A percentile compares a stretch with the other conserved stretches of the same genome.
Conservation (phyloP, 148 eudicot genomes). For the Pouteria glomerata region DNA sequence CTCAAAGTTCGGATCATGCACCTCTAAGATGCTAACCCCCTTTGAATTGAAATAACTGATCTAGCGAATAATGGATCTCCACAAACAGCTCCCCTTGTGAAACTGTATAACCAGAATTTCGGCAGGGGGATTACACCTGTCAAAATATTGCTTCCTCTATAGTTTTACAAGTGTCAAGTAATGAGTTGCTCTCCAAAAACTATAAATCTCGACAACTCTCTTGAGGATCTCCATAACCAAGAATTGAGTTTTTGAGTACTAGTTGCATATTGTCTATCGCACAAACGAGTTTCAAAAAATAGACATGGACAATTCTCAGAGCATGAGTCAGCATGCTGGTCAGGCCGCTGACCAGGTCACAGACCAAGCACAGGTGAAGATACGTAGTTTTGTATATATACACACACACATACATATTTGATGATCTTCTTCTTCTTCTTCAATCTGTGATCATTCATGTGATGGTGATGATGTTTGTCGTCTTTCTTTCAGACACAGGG, state of each 20-base stretch:
- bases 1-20: conserved; percentile 11
- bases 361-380: conserved; percentile 45
- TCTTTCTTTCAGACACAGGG: conserved; percentile 43
- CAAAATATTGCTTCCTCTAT: too few species aligned
- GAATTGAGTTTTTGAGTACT: conserved; percentile 8
- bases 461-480: not conserved
- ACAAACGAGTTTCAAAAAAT: not conserved
- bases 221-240: conserved; percentile 4
- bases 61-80: conserved; percentile 14
- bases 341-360: conserved; percentile 49
- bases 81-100: not conserved
- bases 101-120: not conserved
- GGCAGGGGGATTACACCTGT: not conserved
- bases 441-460: not conserved
- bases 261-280: not conserved
- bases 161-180: conserved; percentile 3
- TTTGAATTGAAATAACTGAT: conserved; percentile 10
- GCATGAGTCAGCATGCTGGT: conserved; percentile 36
- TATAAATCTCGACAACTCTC: conserved; percentile 13
- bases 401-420: too few species aligned
- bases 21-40: conserved; percentile 2
- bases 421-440: not conserved
- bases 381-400: not conserved
- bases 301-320: conserved; percentile 37
- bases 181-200: not conserved